phyloP scores from a whole-genome alignment of 768 basidiomycete species.

The Daedalea quercina region DNA sequence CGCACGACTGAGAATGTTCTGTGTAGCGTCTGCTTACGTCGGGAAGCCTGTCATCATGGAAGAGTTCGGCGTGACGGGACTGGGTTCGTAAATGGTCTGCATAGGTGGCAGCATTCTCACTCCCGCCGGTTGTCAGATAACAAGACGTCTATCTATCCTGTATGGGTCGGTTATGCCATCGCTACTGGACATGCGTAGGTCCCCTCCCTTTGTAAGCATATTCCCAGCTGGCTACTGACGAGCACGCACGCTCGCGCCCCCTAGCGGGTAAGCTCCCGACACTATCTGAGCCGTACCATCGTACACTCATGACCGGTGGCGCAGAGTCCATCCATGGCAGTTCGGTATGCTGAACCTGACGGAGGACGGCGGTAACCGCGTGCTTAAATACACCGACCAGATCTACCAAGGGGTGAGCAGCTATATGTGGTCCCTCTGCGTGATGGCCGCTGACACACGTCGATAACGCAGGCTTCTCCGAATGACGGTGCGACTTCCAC shows the following conservation, averaged over 20 bases:
- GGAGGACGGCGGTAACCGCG: slow-evolving; percentile 44
- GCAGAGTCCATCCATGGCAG: slow-evolving; percentile 55
- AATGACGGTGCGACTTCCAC: slow-evolving; percentile 38
- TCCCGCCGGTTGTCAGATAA: slow-evolving; percentile 31
- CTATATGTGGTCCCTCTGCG: background rate
- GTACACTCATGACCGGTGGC: background rate
- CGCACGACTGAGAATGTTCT: background rate
- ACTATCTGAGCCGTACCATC: too few species aligned
- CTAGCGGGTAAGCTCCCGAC: slow-evolving; percentile 16
- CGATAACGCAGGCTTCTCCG: slow-evolving; percentile 35
- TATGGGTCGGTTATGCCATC: slow-evolving; percentile 43
- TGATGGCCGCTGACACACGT: slow-evolving; percentile 4
- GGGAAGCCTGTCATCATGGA: slow-evolving; percentile 27
- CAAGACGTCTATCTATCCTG: slow-evolving; percentile 42
- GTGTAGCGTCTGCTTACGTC: slow-evolving; percentile 37
- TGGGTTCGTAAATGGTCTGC: slow-evolving; percentile 25
- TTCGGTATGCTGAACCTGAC: slow-evolving; percentile 43
- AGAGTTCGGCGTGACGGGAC: slow-evolving; percentile 28
- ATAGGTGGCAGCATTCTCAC: background rate
- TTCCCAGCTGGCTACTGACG: background rate
- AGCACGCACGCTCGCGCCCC: background rate
- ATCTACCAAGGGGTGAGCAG: slow-evolving; percentile 36
- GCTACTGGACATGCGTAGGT: slow-evolving; percentile 45
- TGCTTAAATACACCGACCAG: slow-evolving; percentile 50
- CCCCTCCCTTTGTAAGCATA: background rate